Evolutionary conservation across 305 asterid genomes (phyloP), one percentile per base, ranked within the genome.

Genomic region (Fraxinus albicans): DNA sequence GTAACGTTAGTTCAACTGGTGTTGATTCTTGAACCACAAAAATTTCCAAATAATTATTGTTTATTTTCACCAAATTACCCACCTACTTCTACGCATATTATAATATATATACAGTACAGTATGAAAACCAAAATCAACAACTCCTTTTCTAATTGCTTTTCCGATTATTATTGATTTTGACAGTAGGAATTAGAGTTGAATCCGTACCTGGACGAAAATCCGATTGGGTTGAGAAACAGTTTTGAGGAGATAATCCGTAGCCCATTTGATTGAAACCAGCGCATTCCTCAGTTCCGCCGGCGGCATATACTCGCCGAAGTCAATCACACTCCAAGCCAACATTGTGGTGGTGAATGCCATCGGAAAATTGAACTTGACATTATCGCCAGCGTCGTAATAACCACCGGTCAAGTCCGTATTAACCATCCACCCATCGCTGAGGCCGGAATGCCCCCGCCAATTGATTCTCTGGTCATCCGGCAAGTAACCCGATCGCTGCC

Each of bases 401-500:
- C 90, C 90, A 17, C 90, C 90, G n/a, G 86, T 89, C 70, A 88
- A 82, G 76, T 88, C 89, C 83, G 84, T 86, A 82, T 81, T 53
- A 15, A 77, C 29, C 44, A 27, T 79, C 73, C n/a, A 63, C 34
- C 90, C 90, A 78, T 86, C 89, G 3, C 77, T 38, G 36, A 86
- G 78, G 53, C 87, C 90, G 40, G 89, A 88, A 79, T 84, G 77
- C 50, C 86, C 80, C 0, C 90, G 86, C 89, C 89, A 88, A 50
- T 73, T 83, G 73, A 85, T 84, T 31, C 89, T 82, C 79, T 88
- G 89, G 69, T 81, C 76, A 29, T 83, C 80, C 23, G 90, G 90
- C 15, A 88, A 67, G 9, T 77, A 79, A 31, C 90, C 90, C 4
- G 90, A 88, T 73, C 89, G 78, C 65, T 88, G 90, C 21, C 86